Evolutionary conservation across 768 basidiomycete species (phyloP).

Genomic region (Rhizopogon rudus): DNA sequence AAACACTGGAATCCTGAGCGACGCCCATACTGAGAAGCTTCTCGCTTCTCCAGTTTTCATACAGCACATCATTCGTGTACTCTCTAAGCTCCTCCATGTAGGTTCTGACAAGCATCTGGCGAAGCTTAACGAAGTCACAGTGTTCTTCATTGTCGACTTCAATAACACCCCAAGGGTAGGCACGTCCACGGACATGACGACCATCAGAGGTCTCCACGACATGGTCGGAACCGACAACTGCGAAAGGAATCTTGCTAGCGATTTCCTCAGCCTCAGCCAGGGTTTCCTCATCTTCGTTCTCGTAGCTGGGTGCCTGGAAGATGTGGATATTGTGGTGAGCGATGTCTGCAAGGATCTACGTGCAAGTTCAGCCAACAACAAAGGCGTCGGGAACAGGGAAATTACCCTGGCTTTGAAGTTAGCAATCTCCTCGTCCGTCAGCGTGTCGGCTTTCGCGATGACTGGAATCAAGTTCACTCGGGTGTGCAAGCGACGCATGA

Average conservation of each 20-base stretch:
- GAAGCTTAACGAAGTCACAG: slow-evolving; percentile 98
- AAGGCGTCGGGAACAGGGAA: neutral
- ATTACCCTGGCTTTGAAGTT: slow-evolving; percentile 90
- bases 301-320: slow-evolving; percentile 96
- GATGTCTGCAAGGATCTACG: slow-evolving; percentile 87
- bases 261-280: slow-evolving; percentile 97
- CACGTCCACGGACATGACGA: slow-evolving; percentile 88
- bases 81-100: slow-evolving; percentile 99
- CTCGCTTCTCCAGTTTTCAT: slow-evolving; percentile 98
- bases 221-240: slow-evolving; percentile 92
- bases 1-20: slow-evolving; percentile 93
- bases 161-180: slow-evolving; percentile 98
- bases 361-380: slow-evolving; percentile 2
- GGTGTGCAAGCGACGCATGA: slow-evolving; percentile 96
- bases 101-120: slow-evolving; percentile 98
- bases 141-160: slow-evolving; percentile 99
- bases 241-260: slow-evolving; percentile 96
- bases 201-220: slow-evolving; percentile 82
- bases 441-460: slow-evolving; percentile 96
- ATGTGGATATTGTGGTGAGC: slow-evolving; percentile 94
- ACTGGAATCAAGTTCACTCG: slow-evolving; percentile 98
- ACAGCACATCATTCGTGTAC: slow-evolving; percentile 92
- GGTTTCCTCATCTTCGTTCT: slow-evolving; percentile 98
- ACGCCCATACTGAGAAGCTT: slow-evolving; percentile 98
- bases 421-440: slow-evolving; percentile 93